Evolutionary conservation across 768 basidiomycete species (phyloP), one percentile per base, ranked within the genome.

Genomic region (Russula sp.): DNA sequence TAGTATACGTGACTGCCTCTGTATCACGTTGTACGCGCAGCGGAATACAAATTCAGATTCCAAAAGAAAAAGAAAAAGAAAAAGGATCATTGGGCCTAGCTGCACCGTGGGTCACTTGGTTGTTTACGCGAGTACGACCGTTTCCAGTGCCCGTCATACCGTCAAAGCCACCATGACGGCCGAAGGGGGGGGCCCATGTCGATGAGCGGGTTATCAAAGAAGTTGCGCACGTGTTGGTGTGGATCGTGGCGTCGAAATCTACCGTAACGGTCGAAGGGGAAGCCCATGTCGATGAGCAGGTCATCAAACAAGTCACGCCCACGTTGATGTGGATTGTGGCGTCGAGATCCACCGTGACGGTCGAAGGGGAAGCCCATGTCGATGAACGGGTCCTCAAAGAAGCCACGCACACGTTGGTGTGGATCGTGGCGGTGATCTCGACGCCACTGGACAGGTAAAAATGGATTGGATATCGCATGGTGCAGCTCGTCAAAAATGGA

Each of bases 401-500:
- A 55, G 60, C 27, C 52, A 14, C 47, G 61, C 20, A 22, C 35
- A 31, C 44, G 60, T 9, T 66, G 54, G 22, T 47, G 45, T 7
- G 31, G 7, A 52, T 55, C 44, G 14, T 39, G 53, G 3, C 55
- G 63, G 37, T 45, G 66, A 14, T 47, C 32, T 37, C 42, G 37
- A 22, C 11, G 44, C 57, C 68, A 65, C 7, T 70, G 57, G 39
- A 62, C 69, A 16, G 68, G 50, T 54, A 75, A 73, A 68, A 79
- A 77, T 7, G 78, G 73, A 61, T 78, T 75, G 20, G 62, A 59
- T 61, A 70, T 69, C 10, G 51, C 49, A n/a, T 55, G 61, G 22
- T 48, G 67, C 4, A 68, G 11, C 14, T 42, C 35, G 47, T 82
- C 81, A 63, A 92, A 91, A 60, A 90, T 83, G 3, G 82, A 78